Conservation (phyloP, 805 yeast species). For the Wickerhamiella domercqiae region DNA sequence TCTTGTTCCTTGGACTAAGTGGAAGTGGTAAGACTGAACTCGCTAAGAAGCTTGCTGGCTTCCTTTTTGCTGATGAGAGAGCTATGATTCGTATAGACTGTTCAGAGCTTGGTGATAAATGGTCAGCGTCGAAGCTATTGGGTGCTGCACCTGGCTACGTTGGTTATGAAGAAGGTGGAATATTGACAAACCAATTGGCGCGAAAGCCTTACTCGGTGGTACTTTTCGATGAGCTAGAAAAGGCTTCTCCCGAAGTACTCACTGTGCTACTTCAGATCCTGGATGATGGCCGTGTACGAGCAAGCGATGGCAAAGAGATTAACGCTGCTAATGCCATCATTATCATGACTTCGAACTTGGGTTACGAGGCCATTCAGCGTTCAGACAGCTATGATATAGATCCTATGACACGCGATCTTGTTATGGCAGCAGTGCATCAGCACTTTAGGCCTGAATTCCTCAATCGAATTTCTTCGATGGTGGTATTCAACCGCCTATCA, state of each 20-base stretch:
- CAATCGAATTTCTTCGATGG: slow-evolving; percentile 87
- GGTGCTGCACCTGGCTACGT: slow-evolving; percentile 98
- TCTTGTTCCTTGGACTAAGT: slow-evolving; percentile 83
- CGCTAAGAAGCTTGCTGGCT: slow-evolving; percentile 93
- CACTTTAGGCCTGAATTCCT: slow-evolving; percentile 97
- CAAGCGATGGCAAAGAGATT: slow-evolving; percentile 85
- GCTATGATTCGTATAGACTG: slow-evolving; percentile 97
- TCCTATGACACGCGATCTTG: slow-evolving; percentile 54
- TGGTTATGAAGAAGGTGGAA: slow-evolving; percentile 96
- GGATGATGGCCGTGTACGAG: slow-evolving; percentile 92
- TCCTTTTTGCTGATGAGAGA: slow-evolving; percentile 87
- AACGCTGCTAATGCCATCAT: slow-evolving; percentile 86
- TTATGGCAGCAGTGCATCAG: slow-evolving; percentile 65
- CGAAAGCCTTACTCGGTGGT: slow-evolving; percentile 94
- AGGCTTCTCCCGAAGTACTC: slow-evolving; percentile 95
- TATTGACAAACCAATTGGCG: slow-evolving; percentile 79
- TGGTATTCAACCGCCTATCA: slow-evolving; percentile 83
- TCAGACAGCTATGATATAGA: slow-evolving; percentile 45
- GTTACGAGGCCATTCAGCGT: slow-evolving; percentile 75
- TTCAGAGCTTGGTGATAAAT: slow-evolving; percentile 88
- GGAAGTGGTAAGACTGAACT: slow-evolving; percentile 98
- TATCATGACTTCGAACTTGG: slow-evolving; percentile 94
- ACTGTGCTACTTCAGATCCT: slow-evolving; percentile 82
- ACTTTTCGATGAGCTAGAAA: slow-evolving; percentile 92
- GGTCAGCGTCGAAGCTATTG: slow-evolving; percentile 83